Conservation (phyloP, 176 grass and related monocot species). For the Triticum turgidum region DNA sequence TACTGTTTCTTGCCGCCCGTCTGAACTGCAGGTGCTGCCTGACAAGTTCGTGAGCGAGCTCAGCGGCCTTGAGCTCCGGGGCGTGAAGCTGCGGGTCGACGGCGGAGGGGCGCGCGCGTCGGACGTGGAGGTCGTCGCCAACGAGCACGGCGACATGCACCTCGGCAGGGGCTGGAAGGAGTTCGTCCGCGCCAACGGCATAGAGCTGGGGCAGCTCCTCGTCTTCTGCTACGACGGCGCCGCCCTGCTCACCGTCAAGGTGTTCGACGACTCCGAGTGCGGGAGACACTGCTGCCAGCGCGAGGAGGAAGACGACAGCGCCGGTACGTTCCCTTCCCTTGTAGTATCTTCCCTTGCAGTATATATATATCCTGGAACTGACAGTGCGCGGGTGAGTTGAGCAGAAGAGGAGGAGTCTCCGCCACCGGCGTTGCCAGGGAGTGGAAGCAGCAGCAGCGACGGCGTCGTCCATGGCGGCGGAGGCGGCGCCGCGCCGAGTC, state of each 20-base stretch:
- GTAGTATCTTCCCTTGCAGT: not conserved
- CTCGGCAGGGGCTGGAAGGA: constrained; percentile 27
- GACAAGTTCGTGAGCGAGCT: constrained; percentile 6
- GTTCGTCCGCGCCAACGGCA: constrained; percentile 32
- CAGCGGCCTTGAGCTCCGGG: not conserved
- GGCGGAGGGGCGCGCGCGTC: not conserved
- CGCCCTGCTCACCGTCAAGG: constrained; percentile 14
- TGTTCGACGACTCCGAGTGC: constrained; percentile 35
- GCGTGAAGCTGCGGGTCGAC: constrained; percentile 26
- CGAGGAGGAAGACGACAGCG: not conserved
- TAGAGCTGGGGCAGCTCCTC: constrained; percentile 20
- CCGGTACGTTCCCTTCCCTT: not conserved
- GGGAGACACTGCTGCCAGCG: not conserved
- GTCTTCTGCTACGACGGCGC: constrained; percentile 32
- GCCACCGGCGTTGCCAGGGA: not conserved
- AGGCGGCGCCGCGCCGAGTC: not conserved
- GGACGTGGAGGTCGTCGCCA: constrained; percentile 26
- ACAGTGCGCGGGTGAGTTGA: not conserved
- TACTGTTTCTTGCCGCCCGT: not conserved
- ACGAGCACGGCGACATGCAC: constrained; percentile 14
- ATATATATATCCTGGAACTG: not conserved
- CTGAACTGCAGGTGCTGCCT: constrained; percentile 22
- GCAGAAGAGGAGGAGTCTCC: not conserved
- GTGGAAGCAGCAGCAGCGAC: not conserved
- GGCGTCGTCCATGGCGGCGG: not conserved